Evolutionary conservation across 2,329 filamentous ascomycete genomes (phyloP), one percentile per base, ranked within the genome.

Genomic region (Chaetomium sp.): DNA sequence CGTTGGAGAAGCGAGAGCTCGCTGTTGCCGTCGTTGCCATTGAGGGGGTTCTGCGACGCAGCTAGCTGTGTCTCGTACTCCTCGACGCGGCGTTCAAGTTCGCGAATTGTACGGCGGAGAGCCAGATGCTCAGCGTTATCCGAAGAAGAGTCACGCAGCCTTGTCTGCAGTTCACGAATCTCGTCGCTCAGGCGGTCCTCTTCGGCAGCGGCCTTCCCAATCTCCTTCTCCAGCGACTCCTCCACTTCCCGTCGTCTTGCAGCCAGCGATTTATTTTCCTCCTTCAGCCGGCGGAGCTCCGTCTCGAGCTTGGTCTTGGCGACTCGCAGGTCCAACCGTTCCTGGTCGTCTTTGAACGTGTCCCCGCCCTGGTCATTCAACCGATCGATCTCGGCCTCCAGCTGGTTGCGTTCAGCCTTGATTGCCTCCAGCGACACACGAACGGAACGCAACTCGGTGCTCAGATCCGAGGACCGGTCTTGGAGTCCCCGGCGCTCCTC

Each of bases 281-380:
- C 82, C 51, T 76, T 81, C 12, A 88, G 72, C 10, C 84, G 77
- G 43, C 82, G 81, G 12, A 87, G 74, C 64, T 89, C 86, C 58
- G 75, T 79, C 60, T 89, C 86, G 14, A 88, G 76, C 64, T 84
- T 86, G 59, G 84, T 72, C 66, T 85, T 87, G n/a, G 80, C 72
- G 34, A 84, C 82, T 14, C 85, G 82, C 32, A 89, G 73, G 53
- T 89, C 84, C 46, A 86, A 72, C 60, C 85, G 84, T 65, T 89
- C 87, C 58, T 85, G 81, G 61, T 89, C 86, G 46, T 87, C 68
- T 10, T 78, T 79, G 62, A 82, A 78, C 1, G 78, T 81, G 56
- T 85, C 80, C 53, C 78, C 78, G 49, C 80, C 80, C 53, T 79
- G 77, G 41, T 81, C 75, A 58, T 74, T 75, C n/a, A 75, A 67